Base-by-base conservation (phyloP, 1,139 yeast genomes). In the Candida glucosophila region DNA sequence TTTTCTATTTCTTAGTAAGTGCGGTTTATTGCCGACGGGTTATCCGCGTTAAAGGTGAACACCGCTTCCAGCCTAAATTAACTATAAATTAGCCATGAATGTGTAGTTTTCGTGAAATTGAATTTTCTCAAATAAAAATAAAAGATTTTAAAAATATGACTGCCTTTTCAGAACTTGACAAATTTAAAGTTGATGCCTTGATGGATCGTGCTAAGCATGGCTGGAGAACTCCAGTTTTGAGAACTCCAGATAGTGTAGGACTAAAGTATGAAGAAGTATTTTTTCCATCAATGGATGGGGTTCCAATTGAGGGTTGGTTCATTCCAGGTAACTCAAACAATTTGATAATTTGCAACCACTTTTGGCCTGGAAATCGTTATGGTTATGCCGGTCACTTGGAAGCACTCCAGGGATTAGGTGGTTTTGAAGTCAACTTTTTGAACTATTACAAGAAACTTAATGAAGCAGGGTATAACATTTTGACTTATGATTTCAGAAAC, bases 351-450 rank as follows among this genome's bases (percentile, higher is more conserved):
- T 25, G 30, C 13, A 28, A 28, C 18, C 30, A 28, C 16, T 28
- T 28, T 17, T 12, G 15, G 30, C 30, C 30, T 13, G 30, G 30
- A 9, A 28, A 28, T 14, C 14, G 30, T 9, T 28, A 28, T 14
- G 30, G 30, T 3, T 25, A 11, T 16, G 26, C 30, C 2, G 30
- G 30, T 3, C 30, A 28, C 12, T 20, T 21, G 6, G 22, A 28
- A 14, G 26, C 20, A 3, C 20, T 17, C 14, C 12, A 19, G 3
- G 22, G 19, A 6, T 26, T 26, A 22, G 31, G 31, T 15, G 31
- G 31, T 6, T 29, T 29, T 15, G 31, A 26, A 26, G 31, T 29
- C 15, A 29, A 29, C 22, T 19, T 29, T 10, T 22, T 26, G 15
- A n/a, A n/a, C 6, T 19, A 29, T 9, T 29, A 29, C 24, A 26